Base-by-base conservation (phyloP, 352 stramenopile species). In the Globisporangium emineosum region DNA sequence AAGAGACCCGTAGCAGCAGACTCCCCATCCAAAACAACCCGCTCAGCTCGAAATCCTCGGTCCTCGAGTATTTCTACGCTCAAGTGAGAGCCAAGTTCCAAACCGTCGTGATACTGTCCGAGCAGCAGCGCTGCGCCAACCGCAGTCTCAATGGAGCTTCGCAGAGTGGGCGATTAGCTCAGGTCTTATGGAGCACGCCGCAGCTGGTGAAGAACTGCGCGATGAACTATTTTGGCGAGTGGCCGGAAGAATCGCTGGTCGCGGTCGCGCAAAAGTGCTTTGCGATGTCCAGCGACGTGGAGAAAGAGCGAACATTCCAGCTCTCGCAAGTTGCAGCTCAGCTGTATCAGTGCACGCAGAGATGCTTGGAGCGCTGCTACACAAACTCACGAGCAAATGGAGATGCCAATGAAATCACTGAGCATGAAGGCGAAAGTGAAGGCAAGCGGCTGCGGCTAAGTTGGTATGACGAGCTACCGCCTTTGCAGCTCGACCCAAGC, bases 1-100 rank as follows among this genome's bases (percentile, higher is more conserved):
- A 60, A 1, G 63, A 35, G 49, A 51, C 51, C 47, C 54, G 49
- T 0, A 43, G 17, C 29, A 55, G 19, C n/a, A n/a, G 12, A 27
- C 2, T 50, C 13, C 32, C 35, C 19, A 57, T 29, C 3, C 53
- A 25, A 25, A 49, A n/a, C 3, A n/a, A n/a, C n/a, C 25, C 45
- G 2, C 51, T 87, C 51, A 45, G 67, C 9, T 87, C 79, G n/a
- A 88, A 91, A 52, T 58, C 57, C 10, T 65, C 77, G 0, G 71
- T 88, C 27, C 27, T 90, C 0, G 57, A 77, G 0, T 84, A 75
- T 57, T 90, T 91, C 52, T 87, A 77, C 27, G 13, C 57, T 0
- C 53, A 69, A 7, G 72, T 85, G 5, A 67, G 77, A 2, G 69
- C 67, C 17, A 77, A 78, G 9, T 66, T 94, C 5, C 81, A 90